phyloP scores from a whole-genome alignment of 2,329 filamentous ascomycete genomes.

The Coniochaeta pulveracea region DNA sequence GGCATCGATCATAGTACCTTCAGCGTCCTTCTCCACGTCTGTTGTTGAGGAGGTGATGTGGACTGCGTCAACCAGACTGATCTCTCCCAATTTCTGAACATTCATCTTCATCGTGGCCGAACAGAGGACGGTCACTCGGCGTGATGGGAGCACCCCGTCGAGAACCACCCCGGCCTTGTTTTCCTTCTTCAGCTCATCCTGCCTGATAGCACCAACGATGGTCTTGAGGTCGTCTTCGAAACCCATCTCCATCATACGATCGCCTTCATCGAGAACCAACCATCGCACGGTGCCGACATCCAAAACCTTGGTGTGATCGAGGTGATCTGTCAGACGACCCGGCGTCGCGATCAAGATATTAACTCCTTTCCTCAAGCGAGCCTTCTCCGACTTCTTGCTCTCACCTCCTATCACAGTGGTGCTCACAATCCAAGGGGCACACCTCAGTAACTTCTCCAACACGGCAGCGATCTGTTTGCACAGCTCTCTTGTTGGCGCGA shows the following conservation, averaged over 20 bases:
- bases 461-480: constrained; percentile 90
- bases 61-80: constrained; percentile 85
- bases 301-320: constrained; percentile 83
- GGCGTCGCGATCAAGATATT: constrained; percentile 96
- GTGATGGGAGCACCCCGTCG: constrained; percentile 55
- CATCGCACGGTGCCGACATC: constrained; percentile 84
- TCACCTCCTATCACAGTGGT: constrained; percentile 68
- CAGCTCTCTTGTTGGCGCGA: constrained; percentile 86
- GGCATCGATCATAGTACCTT: constrained; percentile 35
- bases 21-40: constrained; percentile 30
- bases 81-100: constrained; percentile 85
- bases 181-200: constrained; percentile 46
- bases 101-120: constrained; percentile 98
- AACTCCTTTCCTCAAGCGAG: constrained; percentile 82
- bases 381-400: constrained; percentile 74
- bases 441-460: constrained; percentile 74
- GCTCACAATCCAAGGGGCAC: constrained; percentile 86
- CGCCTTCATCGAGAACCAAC: constrained; percentile 91
- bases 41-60: constrained; percentile 64
- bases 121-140: constrained; percentile 80
- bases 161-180: constrained; percentile 46
- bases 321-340: constrained; percentile 79
- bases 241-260: constrained; percentile 95
- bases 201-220: constrained; percentile 70
- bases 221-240: constrained; percentile 90